Evolutionary conservation across 2,329 filamentous ascomycete genomes (phyloP).

Genomic region (Aotearoamyces nothofagi): DNA sequence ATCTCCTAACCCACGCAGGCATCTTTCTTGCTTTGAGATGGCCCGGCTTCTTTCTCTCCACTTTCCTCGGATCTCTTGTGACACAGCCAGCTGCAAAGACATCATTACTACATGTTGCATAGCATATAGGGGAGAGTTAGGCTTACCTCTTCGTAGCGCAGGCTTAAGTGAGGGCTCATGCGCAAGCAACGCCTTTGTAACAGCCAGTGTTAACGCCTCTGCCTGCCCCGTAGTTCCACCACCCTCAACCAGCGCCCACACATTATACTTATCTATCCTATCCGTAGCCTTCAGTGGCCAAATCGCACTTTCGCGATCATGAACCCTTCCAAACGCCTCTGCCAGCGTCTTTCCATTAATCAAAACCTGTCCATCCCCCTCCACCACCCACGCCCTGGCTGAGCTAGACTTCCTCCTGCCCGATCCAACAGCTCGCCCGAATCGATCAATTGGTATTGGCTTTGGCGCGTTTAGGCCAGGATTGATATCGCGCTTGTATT

Average conservation of each 20-base stretch:
- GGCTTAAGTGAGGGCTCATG: constrained; percentile 91
- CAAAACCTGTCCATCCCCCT: constrained; percentile 79
- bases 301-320: constrained; percentile 86
- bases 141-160: constrained; percentile 73
- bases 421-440: constrained; percentile 64
- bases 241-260: constrained; percentile 73
- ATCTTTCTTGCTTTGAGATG: constrained; percentile 95
- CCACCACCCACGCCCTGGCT: constrained; percentile 76
- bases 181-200: constrained; percentile 74
- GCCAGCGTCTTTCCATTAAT: constrained; percentile 81
- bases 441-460: constrained; percentile 54
- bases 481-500: constrained; percentile 64
- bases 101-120: constrained; percentile 3
- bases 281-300: constrained; percentile 79
- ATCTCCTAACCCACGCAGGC: constrained; percentile 87
- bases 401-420: constrained; percentile 79
- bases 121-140: constrained; percentile 2
- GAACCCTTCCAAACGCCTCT: constrained; percentile 70
- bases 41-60: constrained; percentile 97
- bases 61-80: constrained; percentile 76
- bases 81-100: constrained; percentile 64
- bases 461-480: constrained; percentile 48
- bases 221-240: constrained; percentile 92
- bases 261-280: constrained; percentile 89
- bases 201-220: constrained; percentile 80